Percentiles rank a stretch among this genome's conserved stretches.
phyloP scores from a whole-genome alignment of 2,329 filamentous ascomycete species.

The Arachnopeziza araneosa region DNA sequence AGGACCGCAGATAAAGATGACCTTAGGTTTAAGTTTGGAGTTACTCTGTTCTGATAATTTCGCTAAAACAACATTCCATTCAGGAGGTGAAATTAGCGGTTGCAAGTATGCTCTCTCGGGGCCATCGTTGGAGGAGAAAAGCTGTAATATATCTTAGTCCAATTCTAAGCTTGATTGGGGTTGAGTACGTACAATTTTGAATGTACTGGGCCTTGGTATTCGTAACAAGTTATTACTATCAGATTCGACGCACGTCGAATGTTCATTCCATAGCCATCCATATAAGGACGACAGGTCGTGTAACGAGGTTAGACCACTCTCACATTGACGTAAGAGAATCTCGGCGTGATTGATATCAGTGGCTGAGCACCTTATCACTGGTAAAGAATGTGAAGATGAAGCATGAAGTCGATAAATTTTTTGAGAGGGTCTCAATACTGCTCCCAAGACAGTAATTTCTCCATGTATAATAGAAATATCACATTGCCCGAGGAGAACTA shows the following conservation, averaged over 20 bases:
- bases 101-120: slow-evolving; percentile 46
- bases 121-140: slow-evolving; percentile 48
- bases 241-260: slow-evolving; percentile 20
- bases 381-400: slow-evolving; percentile 63
- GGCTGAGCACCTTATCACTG: slow-evolving; percentile 50
- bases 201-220: slow-evolving; percentile 33
- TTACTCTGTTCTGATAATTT: slow-evolving; percentile 30
- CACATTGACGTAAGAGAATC: slow-evolving; percentile 47
- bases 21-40: slow-evolving; percentile 29
- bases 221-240: slow-evolving; percentile 11
- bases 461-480: slow-evolving; percentile 57
- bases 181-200: slow-evolving; percentile 41
- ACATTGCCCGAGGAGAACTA: slow-evolving; percentile 63
- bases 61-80: slow-evolving; percentile 48
- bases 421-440: slow-evolving; percentile 48
- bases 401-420: slow-evolving; percentile 54
- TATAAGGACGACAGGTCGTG: slow-evolving; percentile 61
- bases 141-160: slow-evolving; percentile 34
- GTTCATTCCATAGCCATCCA: slow-evolving; percentile 58
- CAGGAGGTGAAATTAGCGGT: slow-evolving; percentile 49
- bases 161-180: slow-evolving; percentile 1
- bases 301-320: slow-evolving; percentile 46
- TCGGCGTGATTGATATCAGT: slow-evolving; percentile 46
- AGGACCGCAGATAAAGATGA: slow-evolving; percentile 59
- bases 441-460: slow-evolving; percentile 59